Percentiles rank a stretch among this genome's conserved stretches.
Conservation (phyloP, 176 grass and related monocot genomes). For the Saccharum officinarum region DNA sequence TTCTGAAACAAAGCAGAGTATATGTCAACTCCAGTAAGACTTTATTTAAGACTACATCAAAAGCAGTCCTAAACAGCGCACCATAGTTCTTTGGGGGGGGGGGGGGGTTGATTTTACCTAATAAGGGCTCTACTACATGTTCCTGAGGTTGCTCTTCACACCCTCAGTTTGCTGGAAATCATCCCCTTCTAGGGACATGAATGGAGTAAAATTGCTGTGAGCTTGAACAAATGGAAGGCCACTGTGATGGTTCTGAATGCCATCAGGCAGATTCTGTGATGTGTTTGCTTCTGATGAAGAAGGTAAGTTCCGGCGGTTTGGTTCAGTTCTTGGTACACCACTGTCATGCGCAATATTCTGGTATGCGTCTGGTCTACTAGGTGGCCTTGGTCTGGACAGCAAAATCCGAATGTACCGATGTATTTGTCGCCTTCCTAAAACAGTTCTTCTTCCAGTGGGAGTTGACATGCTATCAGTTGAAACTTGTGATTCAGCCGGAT, state of each 20-base stretch:
- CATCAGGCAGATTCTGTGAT: conserved; percentile 36
- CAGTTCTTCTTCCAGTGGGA: conserved; percentile 56
- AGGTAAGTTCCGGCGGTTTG: conserved; percentile 9
- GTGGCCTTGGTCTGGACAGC: conserved; percentile 39
- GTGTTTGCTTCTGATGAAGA: conserved; percentile 23
- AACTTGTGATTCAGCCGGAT: conserved; percentile 39
- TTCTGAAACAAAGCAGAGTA: conserved; percentile 45
- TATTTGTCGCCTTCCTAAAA: conserved; percentile 60
- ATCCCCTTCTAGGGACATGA: conserved; percentile 40
- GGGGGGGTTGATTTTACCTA: conserved; percentile 43
- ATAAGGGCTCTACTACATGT: conserved; percentile 34
- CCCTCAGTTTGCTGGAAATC: conserved; percentile 52
- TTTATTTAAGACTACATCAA: conserved; percentile 15
- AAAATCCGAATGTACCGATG: conserved; percentile 55
- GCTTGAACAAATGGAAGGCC: conserved; percentile 44
- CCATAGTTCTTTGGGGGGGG: not conserved
- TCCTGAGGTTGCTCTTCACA: conserved; percentile 54
- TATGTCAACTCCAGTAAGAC: conserved; percentile 35
- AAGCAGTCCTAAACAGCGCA: not conserved
- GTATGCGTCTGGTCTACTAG: not conserved
- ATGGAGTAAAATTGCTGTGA: conserved; percentile 47
- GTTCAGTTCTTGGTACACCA: conserved; percentile 34
- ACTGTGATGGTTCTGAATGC: conserved; percentile 33
- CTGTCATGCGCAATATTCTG: not conserved
- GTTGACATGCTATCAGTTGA: conserved; percentile 46